Evolutionary conservation across 2,329 filamentous ascomycete genomes (phyloP), one percentile per base, ranked within the genome.

Genomic region (Geosmithia morbida): DNA sequence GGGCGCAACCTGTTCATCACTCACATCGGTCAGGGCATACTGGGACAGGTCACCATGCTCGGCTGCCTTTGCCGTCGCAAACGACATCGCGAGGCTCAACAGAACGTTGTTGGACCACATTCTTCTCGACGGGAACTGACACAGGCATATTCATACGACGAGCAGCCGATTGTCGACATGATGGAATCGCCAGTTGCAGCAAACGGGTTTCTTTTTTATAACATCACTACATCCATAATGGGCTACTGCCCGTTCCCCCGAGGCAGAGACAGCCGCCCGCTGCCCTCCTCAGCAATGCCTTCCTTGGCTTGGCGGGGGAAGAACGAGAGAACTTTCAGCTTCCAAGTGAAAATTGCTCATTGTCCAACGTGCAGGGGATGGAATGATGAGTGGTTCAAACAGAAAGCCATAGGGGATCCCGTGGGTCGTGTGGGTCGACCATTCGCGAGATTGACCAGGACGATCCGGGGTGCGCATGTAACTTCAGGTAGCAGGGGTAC

Each of bases 11-110:
- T 26, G 22, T n/a, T n/a, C n/a, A n/a, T 17, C n/a, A 57, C 60
- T 56, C 54, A 63, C 61, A 54, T 59, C 53, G 18, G 64, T 65
- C 30, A 61, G 52, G 3, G 62, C 65, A 55, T 64, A 65, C 43
- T 50, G 51, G 20, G 62, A 52, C 26, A 64, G 49, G 46, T 63
- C 60, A 29, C 18, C 18, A 17, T 41, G 13, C 43, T 37, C 6
- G 7, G 44, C 42, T 4, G 40, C 48, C 14, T 18, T 41, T 7
- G 30, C 10, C 7, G 45, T 4, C 26, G 40, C 26, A 40, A 33
- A 18, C 30, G 11, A 22, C 16, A 29, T 20, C 22, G 18, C 22
- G 14, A 44, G 26, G 11, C 30, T n/a, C 18, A 48, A 20, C 8
- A 42, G 14, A 37, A 18, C 20, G 18, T 30, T 30, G 26, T 29